Base-by-base conservation (phyloP, 2,329 filamentous ascomycete genomes). In the Chrysoporthe deuterocubensis region DNA sequence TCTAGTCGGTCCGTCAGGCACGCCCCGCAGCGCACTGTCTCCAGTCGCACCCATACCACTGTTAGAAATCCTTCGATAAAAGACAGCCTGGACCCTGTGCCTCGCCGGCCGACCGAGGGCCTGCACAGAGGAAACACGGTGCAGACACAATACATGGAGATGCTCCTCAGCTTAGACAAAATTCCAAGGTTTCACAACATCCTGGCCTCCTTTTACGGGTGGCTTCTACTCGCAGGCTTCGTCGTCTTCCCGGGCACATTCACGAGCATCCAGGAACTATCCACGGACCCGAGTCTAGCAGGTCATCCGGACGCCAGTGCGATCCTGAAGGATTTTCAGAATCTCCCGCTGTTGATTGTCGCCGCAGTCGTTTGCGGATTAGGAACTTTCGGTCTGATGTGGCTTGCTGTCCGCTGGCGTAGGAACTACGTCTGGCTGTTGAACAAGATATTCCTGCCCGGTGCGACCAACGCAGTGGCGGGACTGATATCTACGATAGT, bases 341-440 rank as follows among this genome's bases (percentile, higher is more conserved):
- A 69, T 54, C 73, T 77, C 26, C 74, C 77, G 1, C 74, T 84
- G 14, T 74, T 85, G 32, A 81, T 80, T 48, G 73, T 85, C n/a
- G 80, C 82, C 0, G 80, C 79, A 16, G 74, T 81, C 9, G 80
- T 81, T 44, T 83, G 84, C 67, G 76, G 76, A 4, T 69, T 81
- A 4, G 82, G 82, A 1, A 72, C 75, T 1, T 52, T 76, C 0
- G 81, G 82, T 1, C 81, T 83, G 71, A 62, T 78, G 2, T 78
- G 76, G 72, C 75, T 87, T 26, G 83, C 78, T 70, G 75, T 78
- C 62, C 74, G 77, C 18, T 83, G 82, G 75, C 75, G 80, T 46
- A 72, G 74, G 16, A 87, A 87, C 70, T 86, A 86, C 64, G 78
- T 86, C 21, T 87, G 84, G 85, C 76, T 86, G 37, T 77, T 85